phyloP scores from a whole-genome alignment of 2,329 filamentous ascomycete genomes.

The Penicillium sp. region DNA sequence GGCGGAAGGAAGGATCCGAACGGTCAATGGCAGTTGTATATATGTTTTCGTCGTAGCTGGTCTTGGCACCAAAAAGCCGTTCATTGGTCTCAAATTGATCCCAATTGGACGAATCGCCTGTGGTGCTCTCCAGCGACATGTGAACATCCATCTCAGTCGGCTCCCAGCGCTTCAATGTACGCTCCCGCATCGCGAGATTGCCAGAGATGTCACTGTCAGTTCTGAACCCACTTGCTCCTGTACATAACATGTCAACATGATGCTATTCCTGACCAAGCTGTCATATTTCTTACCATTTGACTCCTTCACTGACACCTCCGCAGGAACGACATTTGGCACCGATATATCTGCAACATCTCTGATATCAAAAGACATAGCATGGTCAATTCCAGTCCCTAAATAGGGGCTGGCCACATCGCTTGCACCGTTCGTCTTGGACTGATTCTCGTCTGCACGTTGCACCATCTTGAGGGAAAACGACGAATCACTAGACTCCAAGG shows the following conservation, averaged over 20 bases:
- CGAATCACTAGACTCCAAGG: conserved; percentile 53
- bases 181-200: conserved; percentile 67
- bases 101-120: conserved; percentile 59
- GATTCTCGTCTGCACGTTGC: conserved; percentile 48
- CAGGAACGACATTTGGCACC: conserved; percentile 54
- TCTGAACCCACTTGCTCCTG: conserved; percentile 72
- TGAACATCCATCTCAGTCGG: conserved; percentile 65
- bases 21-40: conserved; percentile 93
- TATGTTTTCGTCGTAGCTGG: conserved; percentile 88
- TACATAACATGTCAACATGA: neutral
- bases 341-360: conserved; percentile 61
- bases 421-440: conserved; percentile 43
- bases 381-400: conserved; percentile 46
- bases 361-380: conserved; percentile 61
- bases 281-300: conserved; percentile 57
- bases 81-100: conserved; percentile 95
- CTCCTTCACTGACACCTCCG: conserved; percentile 52
- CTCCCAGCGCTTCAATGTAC: conserved; percentile 79
- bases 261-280: neutral
- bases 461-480: conserved; percentile 67
- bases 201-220: conserved; percentile 89
- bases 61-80: conserved; percentile 80
- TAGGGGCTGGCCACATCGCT: conserved; percentile 42
- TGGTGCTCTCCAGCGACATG: conserved; percentile 69
- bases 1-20: conserved; percentile 76